These are phyloP conservation scores for Colletotrichum liaoningense DNA, from an alignment of 2,329 filamentous ascomycete species.

Conservation along the genomic window DNA sequence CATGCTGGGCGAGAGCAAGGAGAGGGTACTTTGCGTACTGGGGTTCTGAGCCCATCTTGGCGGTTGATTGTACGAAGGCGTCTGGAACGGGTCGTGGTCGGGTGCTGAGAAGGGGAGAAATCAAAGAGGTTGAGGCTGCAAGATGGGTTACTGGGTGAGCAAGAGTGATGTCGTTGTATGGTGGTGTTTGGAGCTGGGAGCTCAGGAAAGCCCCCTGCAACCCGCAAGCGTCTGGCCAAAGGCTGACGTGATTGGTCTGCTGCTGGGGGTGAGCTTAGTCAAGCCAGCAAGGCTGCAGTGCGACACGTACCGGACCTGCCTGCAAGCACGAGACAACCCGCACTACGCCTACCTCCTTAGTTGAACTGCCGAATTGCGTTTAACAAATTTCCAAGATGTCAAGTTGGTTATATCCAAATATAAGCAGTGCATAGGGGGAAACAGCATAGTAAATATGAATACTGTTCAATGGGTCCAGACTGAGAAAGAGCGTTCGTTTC, in stretches of 20 bases:
- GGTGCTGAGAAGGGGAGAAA: background rate
- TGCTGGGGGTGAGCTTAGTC: conserved; percentile 27
- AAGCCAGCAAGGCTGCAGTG: conserved; percentile 36
- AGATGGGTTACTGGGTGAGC: conserved; percentile 16
- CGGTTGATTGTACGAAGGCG: background rate
- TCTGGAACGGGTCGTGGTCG: background rate
- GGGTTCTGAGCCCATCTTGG: conserved; percentile 78
- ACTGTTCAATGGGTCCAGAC: too few relatives aligned
- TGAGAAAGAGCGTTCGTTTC: background rate
- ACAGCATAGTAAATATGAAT: too few relatives aligned
- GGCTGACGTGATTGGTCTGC: conserved; percentile 22
- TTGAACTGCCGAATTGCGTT: too few relatives aligned
- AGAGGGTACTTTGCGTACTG: conserved; percentile 89
- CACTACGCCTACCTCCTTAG: background rate
- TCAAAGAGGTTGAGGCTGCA: conserved; percentile 15
- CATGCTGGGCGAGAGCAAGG: conserved; percentile 84
- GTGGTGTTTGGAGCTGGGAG: conserved; percentile 33
- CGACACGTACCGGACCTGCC: conserved; percentile 35
- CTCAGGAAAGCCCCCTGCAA: conserved; percentile 31
- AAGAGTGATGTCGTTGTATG: conserved; percentile 35
- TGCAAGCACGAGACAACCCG: background rate
- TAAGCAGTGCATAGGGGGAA: too few relatives aligned
- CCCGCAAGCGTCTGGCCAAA: conserved; percentile 29
- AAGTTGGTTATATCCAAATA: too few relatives aligned
- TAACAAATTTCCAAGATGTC: too few relatives aligned